Conservation (phyloP, 2,329 filamentous ascomycete genomes). For the Ilyonectria mors-panacis region DNA sequence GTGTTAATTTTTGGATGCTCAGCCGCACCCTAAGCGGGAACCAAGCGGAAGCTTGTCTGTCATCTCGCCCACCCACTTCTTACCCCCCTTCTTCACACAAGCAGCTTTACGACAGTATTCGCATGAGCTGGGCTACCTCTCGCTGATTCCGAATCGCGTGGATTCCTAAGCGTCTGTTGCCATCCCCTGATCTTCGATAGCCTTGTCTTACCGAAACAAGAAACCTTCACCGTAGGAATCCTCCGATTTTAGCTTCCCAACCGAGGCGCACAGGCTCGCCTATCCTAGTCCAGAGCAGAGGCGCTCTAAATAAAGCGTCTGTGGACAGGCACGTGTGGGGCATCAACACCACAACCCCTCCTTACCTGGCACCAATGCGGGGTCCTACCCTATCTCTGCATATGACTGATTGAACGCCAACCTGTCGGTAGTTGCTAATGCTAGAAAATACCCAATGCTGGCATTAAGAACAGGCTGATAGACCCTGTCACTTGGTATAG, state of each 20-base stretch:
- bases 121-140: not conserved
- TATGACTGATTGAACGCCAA: conserved; percentile 9
- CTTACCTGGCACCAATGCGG: conserved; percentile 16
- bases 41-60: conserved; percentile 23
- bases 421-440: conserved; percentile 7
- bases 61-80: conserved; percentile 1
- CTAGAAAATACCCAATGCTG: not conserved
- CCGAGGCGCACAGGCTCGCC: not conserved
- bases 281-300: not conserved
- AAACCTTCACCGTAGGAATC: not conserved
- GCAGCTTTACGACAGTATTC: not conserved
- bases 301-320: conserved; percentile 26
- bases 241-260: not conserved
- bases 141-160: conserved; percentile 4
- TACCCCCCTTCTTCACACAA: not conserved
- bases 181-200: not conserved
- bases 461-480: not conserved
- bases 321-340: conserved; percentile 19
- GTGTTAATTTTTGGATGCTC: conserved; percentile 24
- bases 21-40: conserved; percentile 30
- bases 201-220: not conserved
- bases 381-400: conserved; percentile 16
- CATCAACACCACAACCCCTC: conserved; percentile 20
- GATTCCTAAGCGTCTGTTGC: not conserved
- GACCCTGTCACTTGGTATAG: not conserved